Evolutionary conservation across 1,284 basidiomycete genomes (phyloP).

Genomic region (Papiliotrema laurentii): DNA sequence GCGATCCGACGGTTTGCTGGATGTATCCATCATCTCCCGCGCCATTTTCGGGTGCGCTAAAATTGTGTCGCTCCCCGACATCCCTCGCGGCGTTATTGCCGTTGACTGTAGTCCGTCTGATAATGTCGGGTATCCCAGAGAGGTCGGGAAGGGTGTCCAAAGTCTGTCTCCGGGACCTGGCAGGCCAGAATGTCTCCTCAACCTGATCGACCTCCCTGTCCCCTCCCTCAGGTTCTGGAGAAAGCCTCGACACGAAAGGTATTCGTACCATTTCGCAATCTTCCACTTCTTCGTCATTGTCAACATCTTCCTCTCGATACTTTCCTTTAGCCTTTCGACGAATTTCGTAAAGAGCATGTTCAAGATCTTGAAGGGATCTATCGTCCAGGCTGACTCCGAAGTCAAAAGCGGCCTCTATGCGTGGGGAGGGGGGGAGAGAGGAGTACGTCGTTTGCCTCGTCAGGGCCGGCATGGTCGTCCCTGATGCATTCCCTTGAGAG

Average conservation of each 20-base stretch:
- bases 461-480: conserved; percentile 8
- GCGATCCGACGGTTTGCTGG: not conserved
- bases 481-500: not conserved
- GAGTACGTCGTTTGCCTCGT: conserved; percentile 34
- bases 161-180: conserved; percentile 17
- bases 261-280: not conserved
- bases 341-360: not conserved
- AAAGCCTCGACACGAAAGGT: not conserved
- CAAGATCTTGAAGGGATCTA: not conserved
- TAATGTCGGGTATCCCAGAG: not conserved
- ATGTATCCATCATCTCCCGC: not conserved
- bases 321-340: too few relatives aligned
- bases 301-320: too few relatives aligned
- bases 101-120: not conserved
- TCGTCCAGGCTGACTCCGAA: conserved; percentile 3
- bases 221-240: not conserved
- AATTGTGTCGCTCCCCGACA: not conserved
- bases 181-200: conserved; percentile 23
- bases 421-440: conserved; percentile 38
- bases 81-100: not conserved
- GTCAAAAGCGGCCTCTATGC: conserved; percentile 12
- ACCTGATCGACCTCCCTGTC: not conserved
- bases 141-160: conserved; percentile 8
- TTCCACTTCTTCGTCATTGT: not conserved
- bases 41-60: too few relatives aligned